Evolutionary conservation across 192 early-diverging fungal species (phyloP), one percentile per base, ranked within the genome.

Genomic region (Coemansia sp.): DNA sequence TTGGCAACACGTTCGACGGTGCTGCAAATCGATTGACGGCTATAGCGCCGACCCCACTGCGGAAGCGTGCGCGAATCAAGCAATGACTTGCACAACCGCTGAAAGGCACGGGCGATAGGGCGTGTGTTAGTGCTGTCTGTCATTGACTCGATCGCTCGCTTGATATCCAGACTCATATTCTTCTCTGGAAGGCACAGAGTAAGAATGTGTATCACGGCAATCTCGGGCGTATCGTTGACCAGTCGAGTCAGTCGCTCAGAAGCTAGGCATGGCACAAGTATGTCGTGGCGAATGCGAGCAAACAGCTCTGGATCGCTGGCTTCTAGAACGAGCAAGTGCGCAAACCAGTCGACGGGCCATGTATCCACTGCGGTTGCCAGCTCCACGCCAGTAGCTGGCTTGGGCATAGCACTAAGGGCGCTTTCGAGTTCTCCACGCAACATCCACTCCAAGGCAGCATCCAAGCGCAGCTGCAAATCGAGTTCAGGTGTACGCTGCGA

Each of bases 11-110:
- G n/a, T 19, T 32, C 62, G 25, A 76, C 34, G 31, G 69, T 66
- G 8, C 53, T 27, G 48, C 44, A 34, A 9, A 82, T 48, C 8
- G 29, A n/a, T 5, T 36, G 48, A 19, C 19, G 32, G 14, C 45
- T 32, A 51, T 82, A 74, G 51, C 68, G 72, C 44, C 75, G 70
- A 5, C 79, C 74, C 79, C 79, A 82, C 44, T 71, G 71, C n/a
- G 71, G 63, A 27, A 75, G 27, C 38, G 39, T 10, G 27, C 42
- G 36, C 34, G 59, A 21, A 19, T 21, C 3, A 12, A 66, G 53
- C 37, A 14, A 23, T 1, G 14, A 29, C 12, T 39, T 32, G 39
- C 53, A 66, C 11, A 51, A 1, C 0, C 19, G 37, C 19, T 31
- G 34, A 41, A 63, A 76, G 29, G 37, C 39, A n/a, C 15, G 58